Evolutionary conservation across 306 rosid species (phyloP), one percentile per base, ranked within the genome.

Genomic region (Rosa chinensis): DNA sequence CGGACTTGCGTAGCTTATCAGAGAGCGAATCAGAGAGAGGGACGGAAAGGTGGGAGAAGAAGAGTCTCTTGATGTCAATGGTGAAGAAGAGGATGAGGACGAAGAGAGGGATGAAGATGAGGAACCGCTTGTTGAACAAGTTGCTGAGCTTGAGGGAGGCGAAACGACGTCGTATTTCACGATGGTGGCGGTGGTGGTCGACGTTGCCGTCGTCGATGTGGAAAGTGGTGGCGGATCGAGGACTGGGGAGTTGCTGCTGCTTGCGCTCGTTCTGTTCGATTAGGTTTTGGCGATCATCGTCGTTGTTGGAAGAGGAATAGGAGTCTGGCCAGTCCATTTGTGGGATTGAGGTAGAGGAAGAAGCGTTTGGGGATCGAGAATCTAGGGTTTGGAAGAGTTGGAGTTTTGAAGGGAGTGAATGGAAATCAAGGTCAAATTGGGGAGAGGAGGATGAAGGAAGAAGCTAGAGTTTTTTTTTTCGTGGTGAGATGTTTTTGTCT

Each of bases 241-340:
- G 76, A 76, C 85, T 50, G 20, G 63, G 82, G 20, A 76, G 92
- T 37, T 23, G 67, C 66, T 84, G 92, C 0, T 5, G 67, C 72
- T 91, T 91, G 44, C 85, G 69, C 25, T 77, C 84, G 86, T 91
- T 84, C 21, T 91, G 96, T 1, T 87, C 85, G 64, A 95, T 87
- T 70, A 95, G 89, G 87, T 78, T 84, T 50, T 80, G 89, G 79
- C 85, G 94, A 64, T 95, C 99, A 43, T 95, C 98, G 35, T 90
- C 94, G 50, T 92, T 98, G 86, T 92, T 97, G 32, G 92, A 87
- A 68, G 97, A 88, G 0, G 88, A 25, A 25, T 1, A 86, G 0
- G 89, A 89, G 49, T 87, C 94, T 42, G 78, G 56, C 43, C 91
- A 83, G 32, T 68, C 92, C 85, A 86, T 63, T 63, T 28, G 9